Evolutionary conservation across 2,329 filamentous ascomycete genomes (phyloP).

Genomic region (Lasiodiplodia citricola): DNA sequence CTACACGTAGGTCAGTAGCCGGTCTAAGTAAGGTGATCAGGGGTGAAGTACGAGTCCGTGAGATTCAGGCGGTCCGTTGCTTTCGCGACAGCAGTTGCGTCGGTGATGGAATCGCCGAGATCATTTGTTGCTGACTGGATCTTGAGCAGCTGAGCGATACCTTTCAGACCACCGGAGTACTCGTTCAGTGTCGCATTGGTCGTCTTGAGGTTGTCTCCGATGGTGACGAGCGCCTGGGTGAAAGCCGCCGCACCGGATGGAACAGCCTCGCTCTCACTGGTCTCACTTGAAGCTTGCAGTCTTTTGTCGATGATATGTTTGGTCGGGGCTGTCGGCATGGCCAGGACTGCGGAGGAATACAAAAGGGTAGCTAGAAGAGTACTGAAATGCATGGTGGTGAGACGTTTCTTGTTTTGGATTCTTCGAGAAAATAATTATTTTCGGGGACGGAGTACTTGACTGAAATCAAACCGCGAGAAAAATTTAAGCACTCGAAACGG

Average conservation of each 20-base stretch:
- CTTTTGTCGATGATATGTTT: background rate
- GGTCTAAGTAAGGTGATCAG: accelerated
- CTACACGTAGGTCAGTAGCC: background rate
- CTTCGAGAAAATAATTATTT: background rate
- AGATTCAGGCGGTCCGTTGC: background rate
- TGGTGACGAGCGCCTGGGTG: background rate
- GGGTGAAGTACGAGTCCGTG: constrained; percentile 2
- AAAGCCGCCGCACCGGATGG: background rate
- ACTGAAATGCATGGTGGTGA: constrained; percentile 2
- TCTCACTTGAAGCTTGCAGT: background rate
- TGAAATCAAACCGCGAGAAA: background rate
- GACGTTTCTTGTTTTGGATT: background rate
- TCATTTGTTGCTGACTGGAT: constrained; percentile 6
- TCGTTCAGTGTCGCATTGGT: constrained; percentile 6
- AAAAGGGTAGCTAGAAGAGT: background rate
- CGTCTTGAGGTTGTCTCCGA: constrained; percentile 3
- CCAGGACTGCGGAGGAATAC: background rate
- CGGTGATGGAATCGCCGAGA: constrained; percentile 2
- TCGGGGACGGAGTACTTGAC: background rate
- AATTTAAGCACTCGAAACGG: background rate
- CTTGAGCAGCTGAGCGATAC: constrained; percentile 12
- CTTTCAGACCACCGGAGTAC: constrained; percentile 13
- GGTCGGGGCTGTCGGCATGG: background rate
- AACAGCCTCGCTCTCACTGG: background rate
- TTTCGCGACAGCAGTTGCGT: constrained; percentile 4